phyloP scores from a whole-genome alignment of 2,329 filamentous ascomycete species.

The Verticillium klebahnii region DNA sequence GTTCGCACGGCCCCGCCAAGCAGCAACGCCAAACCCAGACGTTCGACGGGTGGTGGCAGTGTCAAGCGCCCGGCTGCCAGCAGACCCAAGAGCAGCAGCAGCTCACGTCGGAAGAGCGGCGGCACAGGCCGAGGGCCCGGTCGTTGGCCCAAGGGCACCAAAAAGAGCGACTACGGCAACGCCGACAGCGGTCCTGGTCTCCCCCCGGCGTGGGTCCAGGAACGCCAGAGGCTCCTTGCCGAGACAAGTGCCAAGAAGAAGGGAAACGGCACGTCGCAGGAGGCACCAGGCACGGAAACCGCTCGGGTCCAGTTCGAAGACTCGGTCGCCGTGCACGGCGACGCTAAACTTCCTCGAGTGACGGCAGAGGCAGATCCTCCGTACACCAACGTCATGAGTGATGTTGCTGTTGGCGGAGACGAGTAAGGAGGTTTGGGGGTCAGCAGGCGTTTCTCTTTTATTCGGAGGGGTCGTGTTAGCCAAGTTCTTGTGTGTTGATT shows the following conservation, averaged over 20 bases:
- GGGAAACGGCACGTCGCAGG: background rate
- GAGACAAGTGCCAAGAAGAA: slow-evolving; percentile 21
- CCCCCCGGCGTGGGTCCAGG: slow-evolving; percentile 50
- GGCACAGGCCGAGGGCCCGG: slow-evolving; percentile 62
- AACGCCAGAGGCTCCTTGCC: slow-evolving; percentile 18
- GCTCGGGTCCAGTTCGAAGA: background rate
- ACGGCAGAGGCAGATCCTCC: background rate
- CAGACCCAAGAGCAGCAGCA: slow-evolving; percentile 34
- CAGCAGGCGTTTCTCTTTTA: background rate
- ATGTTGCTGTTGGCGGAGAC: background rate
- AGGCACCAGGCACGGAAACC: background rate
- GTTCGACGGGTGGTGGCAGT: slow-evolving; percentile 25
- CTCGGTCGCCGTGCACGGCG: background rate
- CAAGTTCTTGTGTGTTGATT: no score
- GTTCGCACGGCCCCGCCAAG: slow-evolving; percentile 24
- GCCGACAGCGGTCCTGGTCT: slow-evolving; percentile 61
- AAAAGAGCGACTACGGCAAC: slow-evolving; percentile 64
- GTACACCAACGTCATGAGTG: background rate
- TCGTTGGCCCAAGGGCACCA: slow-evolving; percentile 63
- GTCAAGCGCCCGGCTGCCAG: slow-evolving; percentile 18
- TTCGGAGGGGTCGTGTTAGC: no score
- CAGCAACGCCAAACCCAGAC: slow-evolving; percentile 33
- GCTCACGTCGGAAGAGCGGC: slow-evolving; percentile 50
- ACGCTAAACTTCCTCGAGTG: background rate
- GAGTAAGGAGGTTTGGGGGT: background rate